Base-by-base conservation (phyloP, 2,329 filamentous ascomycete genomes). In the Penicillium sp. region DNA sequence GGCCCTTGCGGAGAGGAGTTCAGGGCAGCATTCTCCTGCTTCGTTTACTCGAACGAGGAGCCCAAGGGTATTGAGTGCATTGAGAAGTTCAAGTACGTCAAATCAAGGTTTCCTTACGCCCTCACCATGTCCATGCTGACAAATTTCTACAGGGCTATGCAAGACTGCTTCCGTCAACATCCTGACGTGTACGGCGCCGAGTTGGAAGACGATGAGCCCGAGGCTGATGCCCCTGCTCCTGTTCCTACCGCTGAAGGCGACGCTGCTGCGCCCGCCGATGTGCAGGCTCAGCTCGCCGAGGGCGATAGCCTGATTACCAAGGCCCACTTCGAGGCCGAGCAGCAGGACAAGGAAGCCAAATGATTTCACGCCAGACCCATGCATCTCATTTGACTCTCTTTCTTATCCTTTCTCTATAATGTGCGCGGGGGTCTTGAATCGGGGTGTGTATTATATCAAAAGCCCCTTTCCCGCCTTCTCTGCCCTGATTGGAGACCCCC, bases 61-160 rank as follows among this genome's bases (percentile, higher is more conserved):
- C 93, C 93, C 38, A 99, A 99, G 87, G 94, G 94, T 56, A 94
- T 97, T 83, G 93, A 97, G 76, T 97, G 93, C 81, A 95, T 97
- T 74, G 93, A 97, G 30, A 96, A 95, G 82, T 97, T 97, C 85
- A 93, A 96, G 92, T 95, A 84, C 51, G 90, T 85, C 50, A 37
- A 12, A 9, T 28, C 37, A 17, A 55, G 53, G 17, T 19, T 30
- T 10, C 22, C 26, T 10, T 28, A 8, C 15, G 44, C 40, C 38
- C n/a, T 17, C 12, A 51, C 24, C 17, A 33, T 5, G 15, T 15
- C 4, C 30, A 45, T 61, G 28, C 76, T 77, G 72, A 82, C 61
- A 42, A 65, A 66, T 58, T 58, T 24, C 72, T 70, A 42, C 37
- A 97, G 93, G 85, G 88, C 85, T 72, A 99, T 99, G 95, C 95